Evolutionary conservation across 768 basidiomycete species (phyloP).

Genomic region (Tricholoma bakamatsutake): DNA sequence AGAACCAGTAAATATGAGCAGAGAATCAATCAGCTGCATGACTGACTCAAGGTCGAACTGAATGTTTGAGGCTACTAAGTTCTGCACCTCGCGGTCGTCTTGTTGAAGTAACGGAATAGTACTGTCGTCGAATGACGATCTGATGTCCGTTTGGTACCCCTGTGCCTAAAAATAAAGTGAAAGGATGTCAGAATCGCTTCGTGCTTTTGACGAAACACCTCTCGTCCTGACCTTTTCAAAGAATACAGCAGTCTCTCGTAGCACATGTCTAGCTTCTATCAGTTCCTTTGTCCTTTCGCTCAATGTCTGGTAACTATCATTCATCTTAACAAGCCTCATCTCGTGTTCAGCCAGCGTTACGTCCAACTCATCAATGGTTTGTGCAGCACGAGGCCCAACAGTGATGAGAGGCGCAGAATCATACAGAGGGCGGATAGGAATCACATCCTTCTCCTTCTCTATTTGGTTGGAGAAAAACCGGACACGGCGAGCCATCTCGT

Average conservation of each 20-base stretch:
- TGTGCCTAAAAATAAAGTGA: constrained; percentile 51
- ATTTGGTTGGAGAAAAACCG: constrained; percentile 88
- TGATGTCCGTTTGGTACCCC: constrained; percentile 69
- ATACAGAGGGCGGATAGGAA: constrained; percentile 79
- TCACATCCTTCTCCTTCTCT: constrained; percentile 73
- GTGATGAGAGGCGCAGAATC: constrained; percentile 86
- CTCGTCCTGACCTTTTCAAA: constrained; percentile 66
- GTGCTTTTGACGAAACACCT: neutral
- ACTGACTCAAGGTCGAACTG: constrained; percentile 88
- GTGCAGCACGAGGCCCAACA: constrained; percentile 87
- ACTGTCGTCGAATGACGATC: constrained; percentile 88
- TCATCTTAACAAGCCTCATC: constrained; percentile 80
- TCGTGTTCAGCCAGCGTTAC: constrained; percentile 85
- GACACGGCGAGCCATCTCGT: constrained; percentile 93
- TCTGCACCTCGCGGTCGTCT: constrained; percentile 76
- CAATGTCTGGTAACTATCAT: constrained; percentile 84
- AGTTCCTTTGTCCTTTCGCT: constrained; percentile 83
- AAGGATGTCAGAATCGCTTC: constrained; percentile 6
- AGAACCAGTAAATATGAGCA: neutral
- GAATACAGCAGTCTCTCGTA: constrained; percentile 93
- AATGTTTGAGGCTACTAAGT: constrained; percentile 35
- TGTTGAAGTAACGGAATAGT: constrained; percentile 89
- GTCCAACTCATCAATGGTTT: constrained; percentile 91
- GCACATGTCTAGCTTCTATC: constrained; percentile 89
- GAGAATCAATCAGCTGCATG: neutral